A percentile compares a stretch with the other conserved stretches of the same genome.
These are phyloP conservation scores for Leersia perrieri DNA, from an alignment of 176 grass and related monocot species.

Conservation along the genomic window DNA sequence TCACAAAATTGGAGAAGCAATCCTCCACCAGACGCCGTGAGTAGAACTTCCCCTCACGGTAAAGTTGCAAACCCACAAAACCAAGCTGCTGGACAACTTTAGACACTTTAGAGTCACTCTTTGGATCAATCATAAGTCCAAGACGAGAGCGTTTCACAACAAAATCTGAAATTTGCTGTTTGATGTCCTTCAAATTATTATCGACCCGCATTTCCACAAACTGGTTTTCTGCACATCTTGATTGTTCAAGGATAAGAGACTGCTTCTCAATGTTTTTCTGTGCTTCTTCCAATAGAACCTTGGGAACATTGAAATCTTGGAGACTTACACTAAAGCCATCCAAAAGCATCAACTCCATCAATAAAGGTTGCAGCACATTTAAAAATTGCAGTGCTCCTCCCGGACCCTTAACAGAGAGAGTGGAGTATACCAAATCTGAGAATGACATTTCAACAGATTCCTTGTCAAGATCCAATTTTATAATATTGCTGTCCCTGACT, in stretches of 20 bases:
- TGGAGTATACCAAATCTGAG: constrained; percentile 55
- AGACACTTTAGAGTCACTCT: constrained; percentile 55
- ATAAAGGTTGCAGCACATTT: constrained; percentile 70
- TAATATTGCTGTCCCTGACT: constrained; percentile 47
- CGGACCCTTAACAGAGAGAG: constrained; percentile 58
- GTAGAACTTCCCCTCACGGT: constrained; percentile 70
- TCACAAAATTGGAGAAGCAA: constrained; percentile 71
- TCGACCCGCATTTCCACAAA: constrained; percentile 63
- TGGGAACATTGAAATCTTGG: constrained; percentile 69
- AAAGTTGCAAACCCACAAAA: constrained; percentile 85
- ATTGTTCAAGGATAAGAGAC: constrained; percentile 50
- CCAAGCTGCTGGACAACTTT: constrained; percentile 90
- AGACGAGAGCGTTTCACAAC: constrained; percentile 53
- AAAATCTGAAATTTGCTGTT: constrained; percentile 61
- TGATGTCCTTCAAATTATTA: constrained; percentile 58
- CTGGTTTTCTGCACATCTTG: constrained; percentile 52
- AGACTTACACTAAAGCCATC: constrained; percentile 89
- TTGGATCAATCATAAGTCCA: constrained; percentile 65
- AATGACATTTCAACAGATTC: constrained; percentile 60
- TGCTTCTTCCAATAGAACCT: constrained; percentile 48
- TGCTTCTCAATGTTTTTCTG: constrained; percentile 52
- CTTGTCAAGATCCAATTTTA: constrained; percentile 57
- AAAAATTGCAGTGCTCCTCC: constrained; percentile 67
- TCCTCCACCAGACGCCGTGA: constrained; percentile 78
- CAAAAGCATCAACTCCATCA: constrained; percentile 79